Evolutionary conservation across 2,329 filamentous ascomycete genomes (phyloP).

Genomic region (Sporothrix protearum): DNA sequence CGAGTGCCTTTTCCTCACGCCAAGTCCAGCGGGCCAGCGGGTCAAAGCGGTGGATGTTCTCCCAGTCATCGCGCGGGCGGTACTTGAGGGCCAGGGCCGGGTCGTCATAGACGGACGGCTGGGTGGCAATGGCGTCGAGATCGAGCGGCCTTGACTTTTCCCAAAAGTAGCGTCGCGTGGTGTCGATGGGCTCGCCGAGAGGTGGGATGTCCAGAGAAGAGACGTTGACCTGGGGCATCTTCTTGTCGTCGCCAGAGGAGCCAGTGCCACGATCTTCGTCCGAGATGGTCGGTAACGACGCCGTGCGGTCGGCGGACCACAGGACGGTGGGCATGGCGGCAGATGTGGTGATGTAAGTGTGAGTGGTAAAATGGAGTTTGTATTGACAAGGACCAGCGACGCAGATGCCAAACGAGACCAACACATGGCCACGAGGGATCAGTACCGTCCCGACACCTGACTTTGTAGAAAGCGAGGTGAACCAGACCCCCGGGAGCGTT

Average conservation of each 20-base stretch:
- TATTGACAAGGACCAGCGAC: neutral
- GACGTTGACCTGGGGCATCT: constrained; percentile 8
- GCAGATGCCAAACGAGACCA: neutral
- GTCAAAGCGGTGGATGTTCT: constrained; percentile 47
- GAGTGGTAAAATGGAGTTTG: too few relatives aligned
- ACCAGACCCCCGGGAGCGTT: neutral
- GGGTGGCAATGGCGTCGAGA: constrained; percentile 38
- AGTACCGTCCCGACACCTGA: neutral
- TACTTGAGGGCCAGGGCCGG: constrained; percentile 38
- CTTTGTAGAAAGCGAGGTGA: neutral
- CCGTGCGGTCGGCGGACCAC: constrained; percentile 7
- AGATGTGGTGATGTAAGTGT: neutral
- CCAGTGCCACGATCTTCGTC: constrained; percentile 15
- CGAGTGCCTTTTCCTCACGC: constrained; percentile 38
- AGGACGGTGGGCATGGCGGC: constrained; percentile 12
- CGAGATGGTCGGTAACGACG: neutral
- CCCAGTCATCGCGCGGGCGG: constrained; percentile 35
- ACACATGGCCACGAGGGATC: neutral
- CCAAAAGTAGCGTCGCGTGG: constrained; percentile 36
- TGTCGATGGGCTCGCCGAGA: constrained; percentile 32
- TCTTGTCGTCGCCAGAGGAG: constrained; percentile 20
- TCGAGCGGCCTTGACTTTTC: constrained; percentile 33
- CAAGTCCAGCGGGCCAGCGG: constrained; percentile 43
- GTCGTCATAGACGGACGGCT: constrained; percentile 40
- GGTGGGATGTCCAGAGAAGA: constrained; percentile 26